Evolutionary conservation across 176 grass and related monocot species (phyloP).

Genomic region (Otatea glauca): DNA sequence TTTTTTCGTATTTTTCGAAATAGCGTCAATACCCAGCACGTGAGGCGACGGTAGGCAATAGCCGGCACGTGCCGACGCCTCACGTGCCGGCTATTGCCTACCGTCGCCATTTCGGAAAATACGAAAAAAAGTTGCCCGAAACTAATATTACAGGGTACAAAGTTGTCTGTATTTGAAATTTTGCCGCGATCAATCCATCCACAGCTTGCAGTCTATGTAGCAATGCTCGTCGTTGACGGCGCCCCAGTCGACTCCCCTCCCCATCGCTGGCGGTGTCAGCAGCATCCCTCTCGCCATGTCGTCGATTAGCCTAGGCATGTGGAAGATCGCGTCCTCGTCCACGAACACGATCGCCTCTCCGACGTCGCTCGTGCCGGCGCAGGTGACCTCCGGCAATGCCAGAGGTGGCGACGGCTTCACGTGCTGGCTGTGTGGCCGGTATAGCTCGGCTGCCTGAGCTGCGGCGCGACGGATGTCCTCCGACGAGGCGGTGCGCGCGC

Average conservation of each 20-base stretch:
- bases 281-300: conserved; percentile 57
- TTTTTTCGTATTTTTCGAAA: too few species aligned
- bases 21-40: too few species aligned
- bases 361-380: too few species aligned
- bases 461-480: conserved; percentile 42
- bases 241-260: background rate
- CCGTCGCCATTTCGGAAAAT: too few species aligned
- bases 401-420: too few species aligned
- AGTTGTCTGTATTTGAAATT: too few species aligned
- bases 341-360: background rate
- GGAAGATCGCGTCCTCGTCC: conserved; percentile 50
- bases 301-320: conserved; percentile 44
- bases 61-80: too few species aligned
- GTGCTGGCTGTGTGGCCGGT: background rate
- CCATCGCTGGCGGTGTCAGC: conserved; percentile 41
- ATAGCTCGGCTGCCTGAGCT: conserved; percentile 36
- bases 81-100: too few species aligned
- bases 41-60: too few species aligned
- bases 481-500: background rate
- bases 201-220: conserved; percentile 27
- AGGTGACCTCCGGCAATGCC: background rate
- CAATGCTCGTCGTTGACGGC: background rate
- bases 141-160: too few species aligned
- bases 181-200: conserved; percentile 35
- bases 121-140: too few species aligned